Conservation (phyloP, 2,329 filamentous ascomycete species). For the Leptographium wingfieldii region DNA sequence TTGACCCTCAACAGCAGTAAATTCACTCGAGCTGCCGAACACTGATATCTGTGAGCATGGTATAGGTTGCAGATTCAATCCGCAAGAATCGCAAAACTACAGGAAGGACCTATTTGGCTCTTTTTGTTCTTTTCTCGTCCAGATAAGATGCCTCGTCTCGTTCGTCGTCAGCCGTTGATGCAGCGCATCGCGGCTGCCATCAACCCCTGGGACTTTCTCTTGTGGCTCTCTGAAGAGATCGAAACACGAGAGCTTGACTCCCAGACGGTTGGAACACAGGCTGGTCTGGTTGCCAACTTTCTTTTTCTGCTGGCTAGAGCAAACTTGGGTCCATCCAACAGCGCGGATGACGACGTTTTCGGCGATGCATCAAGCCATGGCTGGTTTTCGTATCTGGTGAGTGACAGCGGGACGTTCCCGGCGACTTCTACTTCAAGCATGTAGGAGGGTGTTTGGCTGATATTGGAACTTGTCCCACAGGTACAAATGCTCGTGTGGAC, state of each 20-base stretch:
- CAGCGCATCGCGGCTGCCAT: slow-evolving; percentile 72
- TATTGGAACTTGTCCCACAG: slow-evolving; percentile 26
- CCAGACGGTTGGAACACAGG: slow-evolving; percentile 58
- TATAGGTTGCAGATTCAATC: not conserved
- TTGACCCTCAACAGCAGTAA: not conserved
- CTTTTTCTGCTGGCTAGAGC: slow-evolving; percentile 72
- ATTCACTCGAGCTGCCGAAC: not conserved
- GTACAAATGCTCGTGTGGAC: slow-evolving; percentile 58
- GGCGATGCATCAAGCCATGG: slow-evolving; percentile 34
- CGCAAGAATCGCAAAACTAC: not conserved
- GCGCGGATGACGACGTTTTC: slow-evolving; percentile 62
- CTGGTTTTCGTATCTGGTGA: slow-evolving; percentile 12
- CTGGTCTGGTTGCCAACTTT: slow-evolving; percentile 68
- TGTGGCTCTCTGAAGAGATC: slow-evolving; percentile 87
- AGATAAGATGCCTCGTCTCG: slow-evolving; percentile 59
- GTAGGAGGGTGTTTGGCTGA: slow-evolving; percentile 1
- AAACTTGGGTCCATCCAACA: slow-evolving; percentile 46
- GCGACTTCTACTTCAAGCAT: not conserved
- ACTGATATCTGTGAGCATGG: not conserved
- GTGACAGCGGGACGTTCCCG: not conserved
- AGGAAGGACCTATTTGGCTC: not conserved
- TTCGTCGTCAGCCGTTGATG: slow-evolving; percentile 65
- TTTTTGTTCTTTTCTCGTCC: not conserved
- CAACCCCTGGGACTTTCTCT: slow-evolving; percentile 77
- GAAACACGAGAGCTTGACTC: slow-evolving; percentile 88